Evolutionary conservation across 73 alveolate genomes (phyloP).

Genomic region (Paramecium sexaurelia): DNA sequence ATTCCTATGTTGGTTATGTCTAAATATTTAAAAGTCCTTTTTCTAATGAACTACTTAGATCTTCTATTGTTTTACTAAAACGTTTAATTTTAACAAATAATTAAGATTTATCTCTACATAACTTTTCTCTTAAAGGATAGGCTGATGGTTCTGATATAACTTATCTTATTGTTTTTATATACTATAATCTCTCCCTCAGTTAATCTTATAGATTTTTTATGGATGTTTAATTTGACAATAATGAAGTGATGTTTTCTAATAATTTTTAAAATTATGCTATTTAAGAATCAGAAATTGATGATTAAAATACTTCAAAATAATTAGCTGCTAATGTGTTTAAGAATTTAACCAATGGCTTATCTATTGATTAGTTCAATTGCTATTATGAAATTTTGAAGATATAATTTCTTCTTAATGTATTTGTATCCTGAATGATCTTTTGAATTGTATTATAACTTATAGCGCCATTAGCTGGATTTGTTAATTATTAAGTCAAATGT

Average conservation of each 20-base stretch:
- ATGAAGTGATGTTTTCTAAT: neutral
- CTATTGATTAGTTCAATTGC: neutral
- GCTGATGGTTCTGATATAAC: constrained; percentile 9
- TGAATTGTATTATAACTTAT: neutral
- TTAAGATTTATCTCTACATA: constrained; percentile 21
- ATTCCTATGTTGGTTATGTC: neutral
- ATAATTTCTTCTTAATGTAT: neutral
- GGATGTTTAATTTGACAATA: neutral
- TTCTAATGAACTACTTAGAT: neutral
- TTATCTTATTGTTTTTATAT: constrained; percentile 16
- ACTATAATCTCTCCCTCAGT: neutral
- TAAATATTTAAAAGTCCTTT: neutral
- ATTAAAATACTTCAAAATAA: constrained; percentile 3
- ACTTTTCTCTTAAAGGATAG: neutral
- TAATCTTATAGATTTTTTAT: neutral
- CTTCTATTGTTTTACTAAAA: neutral
- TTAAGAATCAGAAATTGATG: neutral
- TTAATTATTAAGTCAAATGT: neutral
- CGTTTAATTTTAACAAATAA: neutral
- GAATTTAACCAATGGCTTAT: constrained; percentile 20
- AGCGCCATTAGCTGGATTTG: neutral
- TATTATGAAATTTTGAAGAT: neutral
- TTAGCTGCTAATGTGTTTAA: constrained; percentile 30
- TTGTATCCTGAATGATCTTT: neutral
- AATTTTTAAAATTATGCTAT: neutral